A percentile compares a stretch with the other conserved stretches of the same genome.
phyloP scores from a whole-genome alignment of 768 basidiomycete genomes.

The Nevesoporus exiguus region DNA sequence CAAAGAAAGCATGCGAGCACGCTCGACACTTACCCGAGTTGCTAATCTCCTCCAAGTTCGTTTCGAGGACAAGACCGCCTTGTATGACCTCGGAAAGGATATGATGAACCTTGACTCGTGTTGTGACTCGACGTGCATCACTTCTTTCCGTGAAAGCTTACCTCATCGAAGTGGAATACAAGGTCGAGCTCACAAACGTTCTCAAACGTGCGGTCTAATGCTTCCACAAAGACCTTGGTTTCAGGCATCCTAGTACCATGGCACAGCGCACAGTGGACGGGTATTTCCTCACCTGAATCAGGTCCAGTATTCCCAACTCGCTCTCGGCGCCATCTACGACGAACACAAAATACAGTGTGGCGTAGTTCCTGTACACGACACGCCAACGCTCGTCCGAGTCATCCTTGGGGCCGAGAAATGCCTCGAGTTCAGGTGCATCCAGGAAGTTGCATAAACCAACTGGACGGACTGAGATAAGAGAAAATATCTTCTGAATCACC shows the following conservation, averaged over 20 bases:
- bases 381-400: slow-evolving; percentile 64
- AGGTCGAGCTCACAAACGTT: slow-evolving; percentile 98
- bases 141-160: slow-evolving; percentile 30
- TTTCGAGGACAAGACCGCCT: slow-evolving; percentile 94
- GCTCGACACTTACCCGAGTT: slow-evolving; percentile 49
- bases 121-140: slow-evolving; percentile 1
- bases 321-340: slow-evolving; percentile 96
- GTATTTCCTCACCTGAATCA: slow-evolving; percentile 76
- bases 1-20: background rate
- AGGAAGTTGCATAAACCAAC: slow-evolving; percentile 91
- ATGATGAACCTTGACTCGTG: slow-evolving; percentile 65
- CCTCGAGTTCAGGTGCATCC: slow-evolving; percentile 85
- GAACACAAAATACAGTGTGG: slow-evolving; percentile 95
- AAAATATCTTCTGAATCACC: slow-evolving; percentile 86
- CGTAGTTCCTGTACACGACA: slow-evolving; percentile 94
- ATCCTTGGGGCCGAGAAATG: slow-evolving; percentile 54
- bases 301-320: slow-evolving; percentile 91
- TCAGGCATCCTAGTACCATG: background rate
- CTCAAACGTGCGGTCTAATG: slow-evolving; percentile 92
- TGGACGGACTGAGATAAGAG: slow-evolving; percentile 78
- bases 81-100: slow-evolving; percentile 96
- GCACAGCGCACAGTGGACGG: background rate
- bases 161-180: slow-evolving; percentile 99
- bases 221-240: slow-evolving; percentile 87
- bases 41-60: slow-evolving; percentile 85